Conservation (phyloP, 108 stramenopile genomes). For the Skeletonema marinoi region DNA sequence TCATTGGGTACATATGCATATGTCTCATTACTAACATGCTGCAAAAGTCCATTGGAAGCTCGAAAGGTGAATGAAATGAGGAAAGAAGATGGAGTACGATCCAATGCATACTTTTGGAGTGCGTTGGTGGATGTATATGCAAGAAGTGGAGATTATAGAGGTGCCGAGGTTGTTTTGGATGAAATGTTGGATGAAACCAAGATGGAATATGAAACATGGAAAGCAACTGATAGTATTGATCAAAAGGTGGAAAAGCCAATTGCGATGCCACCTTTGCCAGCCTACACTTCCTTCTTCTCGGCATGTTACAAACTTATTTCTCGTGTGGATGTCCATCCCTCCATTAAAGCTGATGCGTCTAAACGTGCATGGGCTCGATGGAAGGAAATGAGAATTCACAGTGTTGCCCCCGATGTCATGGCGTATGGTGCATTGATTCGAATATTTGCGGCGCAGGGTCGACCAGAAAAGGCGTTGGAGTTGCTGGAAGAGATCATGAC, state of each 20-base stretch:
- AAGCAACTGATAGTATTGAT: background rate
- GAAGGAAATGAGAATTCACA: constrained; percentile 85
- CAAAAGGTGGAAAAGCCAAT: constrained; percentile 32
- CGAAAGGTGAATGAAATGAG: constrained; percentile 77
- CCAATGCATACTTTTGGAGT: constrained; percentile 75
- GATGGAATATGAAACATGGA: constrained; percentile 20
- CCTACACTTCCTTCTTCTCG: constrained; percentile 84
- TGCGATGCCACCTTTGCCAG: constrained; percentile 63
- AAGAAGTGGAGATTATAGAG: constrained; percentile 75
- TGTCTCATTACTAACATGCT: constrained; percentile 70
- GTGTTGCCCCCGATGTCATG: constrained; percentile 82
- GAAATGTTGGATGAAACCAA: constrained; percentile 67
- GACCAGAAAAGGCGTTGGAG: constrained; percentile 75
- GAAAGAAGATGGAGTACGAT: constrained; percentile 46
- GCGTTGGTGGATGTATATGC: constrained; percentile 86
- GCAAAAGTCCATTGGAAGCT: constrained; percentile 74
- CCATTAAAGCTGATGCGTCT: constrained; percentile 73
- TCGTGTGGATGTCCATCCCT: constrained; percentile 65
- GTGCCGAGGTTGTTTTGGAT: constrained; percentile 67
- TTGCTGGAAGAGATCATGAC: constrained; percentile 77
- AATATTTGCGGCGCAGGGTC: constrained; percentile 74
- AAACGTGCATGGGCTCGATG: constrained; percentile 77
- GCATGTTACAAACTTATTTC: constrained; percentile 81
- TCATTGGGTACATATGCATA: constrained; percentile 68
- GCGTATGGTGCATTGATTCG: constrained; percentile 83